phyloP scores from a whole-genome alignment of 768 basidiomycete species.

The Trametes meyenii region DNA sequence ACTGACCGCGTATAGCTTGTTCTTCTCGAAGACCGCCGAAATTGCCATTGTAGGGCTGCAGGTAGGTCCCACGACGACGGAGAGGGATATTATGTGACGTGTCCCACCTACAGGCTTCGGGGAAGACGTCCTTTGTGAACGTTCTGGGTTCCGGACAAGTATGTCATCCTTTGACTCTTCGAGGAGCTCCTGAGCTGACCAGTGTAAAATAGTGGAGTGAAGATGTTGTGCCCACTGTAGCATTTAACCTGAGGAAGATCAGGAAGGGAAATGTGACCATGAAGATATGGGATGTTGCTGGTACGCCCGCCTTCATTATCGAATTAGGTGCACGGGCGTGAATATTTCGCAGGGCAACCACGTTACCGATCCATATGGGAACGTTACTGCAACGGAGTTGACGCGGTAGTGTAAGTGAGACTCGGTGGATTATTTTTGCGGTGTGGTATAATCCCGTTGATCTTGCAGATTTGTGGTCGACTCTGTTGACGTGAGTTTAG shows the following conservation, averaged over 20 bases:
- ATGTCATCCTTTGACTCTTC: conserved; percentile 2
- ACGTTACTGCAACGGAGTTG: conserved; percentile 89
- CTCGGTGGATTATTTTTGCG: background rate
- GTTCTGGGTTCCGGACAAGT: conserved; percentile 88
- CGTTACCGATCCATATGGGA: conserved; percentile 97
- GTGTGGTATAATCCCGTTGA: background rate
- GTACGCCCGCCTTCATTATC: conserved; percentile 41
- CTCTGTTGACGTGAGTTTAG: conserved; percentile 74
- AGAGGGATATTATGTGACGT: background rate
- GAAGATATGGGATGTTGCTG: conserved; percentile 96
- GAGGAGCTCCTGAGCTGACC: background rate
- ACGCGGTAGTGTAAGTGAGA: conserved; percentile 80
- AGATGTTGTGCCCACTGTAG: conserved; percentile 95
- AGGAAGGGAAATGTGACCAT: conserved; percentile 88
- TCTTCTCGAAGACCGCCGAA: conserved; percentile 87
- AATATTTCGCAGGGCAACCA: conserved; percentile 66
- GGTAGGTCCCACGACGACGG: conserved; percentile 39
- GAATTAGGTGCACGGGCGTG: conserved; percentile 5
- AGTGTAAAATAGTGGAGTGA: conserved; percentile 74
- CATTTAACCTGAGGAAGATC: conserved; percentile 89
- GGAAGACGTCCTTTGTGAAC: conserved; percentile 94
- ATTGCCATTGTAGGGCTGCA: conserved; percentile 92
- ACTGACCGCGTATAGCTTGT: conserved; percentile 50
- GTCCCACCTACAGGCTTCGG: conserved; percentile 71
- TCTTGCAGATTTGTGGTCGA: conserved; percentile 84